These are phyloP conservation scores for Extremus antarcticus DNA, from an alignment of 495 filamentous ascomycete species.

Conservation along the genomic window DNA sequence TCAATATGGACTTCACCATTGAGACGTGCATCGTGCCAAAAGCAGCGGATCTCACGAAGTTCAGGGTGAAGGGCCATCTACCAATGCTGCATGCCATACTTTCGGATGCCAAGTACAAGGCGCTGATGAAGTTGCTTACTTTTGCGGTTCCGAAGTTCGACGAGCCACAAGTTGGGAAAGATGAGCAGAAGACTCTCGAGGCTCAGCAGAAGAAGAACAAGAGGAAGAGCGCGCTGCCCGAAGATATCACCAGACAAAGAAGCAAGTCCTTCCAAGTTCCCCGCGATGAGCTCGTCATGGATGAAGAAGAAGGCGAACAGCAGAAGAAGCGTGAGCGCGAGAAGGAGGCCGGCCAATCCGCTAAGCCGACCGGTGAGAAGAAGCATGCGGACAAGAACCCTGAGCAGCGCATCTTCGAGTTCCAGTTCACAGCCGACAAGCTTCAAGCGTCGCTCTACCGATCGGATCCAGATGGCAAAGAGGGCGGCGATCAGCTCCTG, in stretches of 20 bases:
- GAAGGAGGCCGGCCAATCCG: conserved; percentile 1
- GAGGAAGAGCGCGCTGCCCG: conserved; percentile 17
- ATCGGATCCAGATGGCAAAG: conserved; percentile 67
- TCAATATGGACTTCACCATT: conserved; percentile 90
- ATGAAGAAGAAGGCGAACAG: conserved; percentile 56
- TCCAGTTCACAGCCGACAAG: conserved; percentile 89
- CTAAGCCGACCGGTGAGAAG: conserved; percentile 44
- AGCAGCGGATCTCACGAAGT: conserved; percentile 82
- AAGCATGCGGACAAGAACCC: conserved; percentile 50
- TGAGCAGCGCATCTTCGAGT: conserved; percentile 82
- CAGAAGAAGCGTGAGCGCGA: conserved; percentile 45
- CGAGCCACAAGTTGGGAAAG: conserved; percentile 27
- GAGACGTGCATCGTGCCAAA: conserved; percentile 91
- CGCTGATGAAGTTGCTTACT: conserved; percentile 88
- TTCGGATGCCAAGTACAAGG: conserved; percentile 93
- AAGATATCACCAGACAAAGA: conserved; percentile 35
- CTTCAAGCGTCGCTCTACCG: conserved; percentile 84
- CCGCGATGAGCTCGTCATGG: conserved; percentile 56
- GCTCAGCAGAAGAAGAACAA: conserved; percentile 1
- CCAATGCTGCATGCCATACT: conserved; percentile 84
- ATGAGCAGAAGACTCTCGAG: conserved; percentile 8
- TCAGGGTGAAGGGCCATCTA: conserved; percentile 80
- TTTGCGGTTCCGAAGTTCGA: conserved; percentile 84
- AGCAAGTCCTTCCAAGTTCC: conserved; percentile 56
- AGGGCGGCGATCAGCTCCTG: conserved; percentile 63